Base-by-base conservation (phyloP, 2,329 filamentous ascomycete species). In the Cylindrodendrum hubeiense region DNA sequence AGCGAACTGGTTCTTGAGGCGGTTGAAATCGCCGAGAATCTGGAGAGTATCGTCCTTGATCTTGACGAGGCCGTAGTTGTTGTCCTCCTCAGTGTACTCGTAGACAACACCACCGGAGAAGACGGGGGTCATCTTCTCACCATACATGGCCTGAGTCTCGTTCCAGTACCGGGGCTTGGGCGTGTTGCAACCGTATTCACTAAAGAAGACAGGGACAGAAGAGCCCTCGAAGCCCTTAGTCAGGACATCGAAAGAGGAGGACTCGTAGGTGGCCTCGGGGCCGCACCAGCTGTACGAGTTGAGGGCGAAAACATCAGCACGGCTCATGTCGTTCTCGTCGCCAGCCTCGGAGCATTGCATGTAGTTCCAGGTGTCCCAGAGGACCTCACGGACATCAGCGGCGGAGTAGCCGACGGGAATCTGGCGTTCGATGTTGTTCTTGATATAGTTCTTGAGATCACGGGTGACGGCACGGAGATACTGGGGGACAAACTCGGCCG, bases 331-430 rank as follows among this genome's bases (percentile, higher is more conserved):
- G 57, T 83, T 77, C n/a, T 79, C 74, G 47, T 88, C 84, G 53
- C 82, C 85, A 15, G 85, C 79, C 39, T 85, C 82, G 47, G 85
- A 82, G 81, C 92, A 95, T 77, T 91, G 86, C 81, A 94, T 85
- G 81, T 93, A 95, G 77, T 91, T 89, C 88, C 87, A 94, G 59
- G 88, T 91, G 74, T 95, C 93, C 76, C 90, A 84, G 24, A 95
- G 87, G 46, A 93, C 88, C 2, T 87, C 81, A 65, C 92, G 90
- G 46, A 95, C 93, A 77, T 95, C 92, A 52, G 92, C 92, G 65
- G 92, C 92, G 7, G 91, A 94, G 85, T 95, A 95, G 47, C 92
- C 92, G 63, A 94, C 91, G 22, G 92, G 92, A 70, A 95, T 92
- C 65, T 81, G 72, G 72, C 92, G 91, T 76, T 89, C 85, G 65